phyloP scores from a whole-genome alignment of 2,329 filamentous ascomycete species.

The Cytospora leucostoma region DNA sequence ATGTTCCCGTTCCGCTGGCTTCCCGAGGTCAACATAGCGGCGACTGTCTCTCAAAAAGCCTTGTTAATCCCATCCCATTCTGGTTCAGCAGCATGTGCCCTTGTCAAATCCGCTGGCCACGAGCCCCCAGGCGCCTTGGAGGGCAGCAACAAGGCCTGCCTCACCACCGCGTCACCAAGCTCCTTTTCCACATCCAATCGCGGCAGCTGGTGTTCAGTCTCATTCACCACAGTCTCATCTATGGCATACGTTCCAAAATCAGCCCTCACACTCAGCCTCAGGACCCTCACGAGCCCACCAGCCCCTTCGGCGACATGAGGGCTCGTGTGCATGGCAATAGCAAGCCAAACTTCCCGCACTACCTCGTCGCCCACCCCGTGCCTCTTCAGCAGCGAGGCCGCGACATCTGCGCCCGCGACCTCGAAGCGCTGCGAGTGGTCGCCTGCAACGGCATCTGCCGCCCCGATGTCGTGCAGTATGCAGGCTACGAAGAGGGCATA shows the following conservation, averaged over 20 bases:
- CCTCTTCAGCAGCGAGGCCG: slow-evolving; percentile 34
- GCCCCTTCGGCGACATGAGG: slow-evolving; percentile 41
- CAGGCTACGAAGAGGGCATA: slow-evolving; percentile 39
- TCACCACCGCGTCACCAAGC: slow-evolving; percentile 31
- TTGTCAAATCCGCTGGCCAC: slow-evolving; percentile 32
- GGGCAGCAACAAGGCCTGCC: slow-evolving; percentile 26
- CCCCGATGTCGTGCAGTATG: slow-evolving; percentile 41
- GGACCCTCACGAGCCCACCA: slow-evolving; percentile 36
- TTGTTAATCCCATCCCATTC: slow-evolving; percentile 33
- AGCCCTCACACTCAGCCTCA: slow-evolving; percentile 37
- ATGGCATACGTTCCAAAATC: slow-evolving; percentile 35
- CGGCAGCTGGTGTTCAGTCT: slow-evolving; percentile 29
- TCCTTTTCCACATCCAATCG: slow-evolving; percentile 34
- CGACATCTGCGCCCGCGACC: slow-evolving; percentile 34
- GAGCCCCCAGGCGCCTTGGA: slow-evolving; percentile 31
- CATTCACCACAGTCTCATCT: slow-evolving; percentile 4
- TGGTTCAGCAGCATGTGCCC: slow-evolving; percentile 30
- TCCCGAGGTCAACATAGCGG: no score
- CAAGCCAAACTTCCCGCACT: slow-evolving; percentile 39
- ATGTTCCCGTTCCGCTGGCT: not conserved
- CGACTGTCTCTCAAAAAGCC: slow-evolving; percentile 23
- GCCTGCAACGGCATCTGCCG: slow-evolving; percentile 35
- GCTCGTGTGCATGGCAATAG: slow-evolving; percentile 40
- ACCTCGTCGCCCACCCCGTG: slow-evolving; percentile 33
- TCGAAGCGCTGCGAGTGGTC: slow-evolving; percentile 39